Evolutionary conservation across 345 rosid genomes (phyloP).

Genomic region (Camelina neglecta): DNA sequence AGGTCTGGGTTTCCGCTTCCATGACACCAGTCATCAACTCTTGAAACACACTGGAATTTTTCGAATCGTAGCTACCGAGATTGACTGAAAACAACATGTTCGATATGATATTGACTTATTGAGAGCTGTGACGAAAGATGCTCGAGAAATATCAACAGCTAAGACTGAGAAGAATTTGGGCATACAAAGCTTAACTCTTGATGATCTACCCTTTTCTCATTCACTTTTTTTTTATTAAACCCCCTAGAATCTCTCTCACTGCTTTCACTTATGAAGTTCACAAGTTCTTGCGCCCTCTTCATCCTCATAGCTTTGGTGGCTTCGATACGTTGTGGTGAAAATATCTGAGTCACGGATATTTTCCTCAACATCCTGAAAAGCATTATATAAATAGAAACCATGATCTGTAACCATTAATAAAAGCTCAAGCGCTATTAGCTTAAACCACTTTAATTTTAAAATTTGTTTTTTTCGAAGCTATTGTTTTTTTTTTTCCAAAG

Average conservation of each 20-base stretch:
- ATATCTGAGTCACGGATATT: slow-evolving; percentile 26
- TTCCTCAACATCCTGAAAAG: slow-evolving; percentile 32
- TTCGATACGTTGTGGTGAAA: slow-evolving; percentile 36
- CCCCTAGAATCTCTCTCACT: slow-evolving; percentile 37
- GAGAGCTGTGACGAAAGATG: slow-evolving; percentile 31
- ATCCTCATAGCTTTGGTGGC: slow-evolving; percentile 27
- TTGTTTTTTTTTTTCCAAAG: no score
- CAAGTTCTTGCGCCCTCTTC: slow-evolving; percentile 41
- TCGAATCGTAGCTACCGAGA: slow-evolving; percentile 30
- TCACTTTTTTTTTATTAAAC: no score
- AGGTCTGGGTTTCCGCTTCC: slow-evolving; percentile 32
- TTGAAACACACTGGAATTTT: slow-evolving; percentile 16
- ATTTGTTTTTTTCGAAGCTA: no score
- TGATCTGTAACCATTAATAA: background rate
- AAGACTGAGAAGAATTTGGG: no score
- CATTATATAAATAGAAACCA: background rate
- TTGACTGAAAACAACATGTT: slow-evolving; percentile 37
- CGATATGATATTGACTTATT: slow-evolving; percentile 31
- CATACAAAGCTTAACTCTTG: no score
- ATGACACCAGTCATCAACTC: slow-evolving; percentile 20
- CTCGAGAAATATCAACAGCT: slow-evolving; percentile 39
- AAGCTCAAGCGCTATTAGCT: background rate
- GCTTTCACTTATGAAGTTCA: slow-evolving; percentile 26
- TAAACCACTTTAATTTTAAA: background rate
- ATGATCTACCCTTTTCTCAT: no score